Percentiles rank a stretch among this genome's conserved stretches.
Conservation (phyloP, 345 rosid genomes). For the Tarenaya hassleriana region DNA sequence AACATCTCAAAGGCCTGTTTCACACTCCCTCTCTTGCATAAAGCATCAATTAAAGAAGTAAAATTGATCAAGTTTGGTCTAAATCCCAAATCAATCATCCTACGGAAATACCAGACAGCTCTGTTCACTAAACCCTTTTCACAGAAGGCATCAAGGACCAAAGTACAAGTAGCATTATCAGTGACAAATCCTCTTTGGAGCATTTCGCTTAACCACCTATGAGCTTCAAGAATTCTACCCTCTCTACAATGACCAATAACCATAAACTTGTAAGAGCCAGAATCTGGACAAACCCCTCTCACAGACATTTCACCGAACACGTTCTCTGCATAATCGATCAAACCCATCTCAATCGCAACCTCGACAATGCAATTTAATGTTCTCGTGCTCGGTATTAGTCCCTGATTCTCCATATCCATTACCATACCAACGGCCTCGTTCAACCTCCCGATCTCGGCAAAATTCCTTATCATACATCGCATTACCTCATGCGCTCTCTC, state of each 20-base stretch:
- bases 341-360: slow-evolving; percentile 40
- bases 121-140: slow-evolving; percentile 53
- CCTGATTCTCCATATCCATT: slow-evolving; percentile 71
- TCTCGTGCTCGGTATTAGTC: slow-evolving; percentile 34
- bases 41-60: slow-evolving; percentile 65
- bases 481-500: slow-evolving; percentile 66
- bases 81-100: slow-evolving; percentile 53
- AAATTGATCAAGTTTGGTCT: slow-evolving; percentile 73
- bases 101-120: slow-evolving; percentile 63
- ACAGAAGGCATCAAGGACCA: slow-evolving; percentile 46
- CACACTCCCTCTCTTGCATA: slow-evolving; percentile 76
- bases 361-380: slow-evolving; percentile 46
- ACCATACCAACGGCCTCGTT: slow-evolving; percentile 63
- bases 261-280: slow-evolving; percentile 52
- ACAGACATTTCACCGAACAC: slow-evolving; percentile 72
- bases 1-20: slow-evolving; percentile 82
- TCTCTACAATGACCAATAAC: slow-evolving; percentile 49
- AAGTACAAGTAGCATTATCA: slow-evolving; percentile 68
- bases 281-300: slow-evolving; percentile 59
- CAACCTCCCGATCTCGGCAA: slow-evolving; percentile 65
- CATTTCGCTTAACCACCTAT: slow-evolving; percentile 68
- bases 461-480: slow-evolving; percentile 61
- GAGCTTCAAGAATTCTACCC: slow-evolving; percentile 56
- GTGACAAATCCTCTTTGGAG: slow-evolving; percentile 49
- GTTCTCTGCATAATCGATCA: slow-evolving; percentile 50